Evolutionary conservation across 2,329 filamentous ascomycete genomes (phyloP).

Genomic region (Epichloe sylvatica): DNA sequence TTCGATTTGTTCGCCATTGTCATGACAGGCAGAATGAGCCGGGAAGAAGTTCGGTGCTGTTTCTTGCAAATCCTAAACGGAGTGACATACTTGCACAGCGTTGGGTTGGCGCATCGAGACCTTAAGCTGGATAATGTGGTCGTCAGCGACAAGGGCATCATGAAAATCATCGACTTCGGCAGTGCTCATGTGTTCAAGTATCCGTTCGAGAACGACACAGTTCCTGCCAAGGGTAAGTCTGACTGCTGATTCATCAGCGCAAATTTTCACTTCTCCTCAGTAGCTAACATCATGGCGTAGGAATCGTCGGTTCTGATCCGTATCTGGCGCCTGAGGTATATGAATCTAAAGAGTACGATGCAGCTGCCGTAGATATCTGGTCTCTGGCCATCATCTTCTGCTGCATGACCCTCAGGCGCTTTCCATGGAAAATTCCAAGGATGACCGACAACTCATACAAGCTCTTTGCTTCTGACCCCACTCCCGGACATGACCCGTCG

Average conservation of each 20-base stretch:
- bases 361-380: conserved; percentile 91
- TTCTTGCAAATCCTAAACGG: conserved; percentile 92
- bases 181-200: conserved; percentile 96
- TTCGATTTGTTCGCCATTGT: conserved; percentile 95
- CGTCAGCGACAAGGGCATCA: conserved; percentile 88
- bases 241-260: background rate
- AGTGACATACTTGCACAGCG: conserved; percentile 85
- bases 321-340: conserved; percentile 97
- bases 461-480: conserved; percentile 75
- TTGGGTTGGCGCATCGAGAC: conserved; percentile 89
- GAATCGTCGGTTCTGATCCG: conserved; percentile 71
- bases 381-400: conserved; percentile 97
- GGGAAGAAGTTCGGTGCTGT: conserved; percentile 78
- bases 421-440: conserved; percentile 93
- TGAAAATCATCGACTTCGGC: conserved; percentile 99
- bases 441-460: conserved; percentile 89
- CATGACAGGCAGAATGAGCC: conserved; percentile 95
- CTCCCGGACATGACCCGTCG: conserved; percentile 52
- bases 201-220: conserved; percentile 68
- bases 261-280: background rate
- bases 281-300: conserved; percentile 19
- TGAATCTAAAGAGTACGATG: conserved; percentile 83
- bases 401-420: conserved; percentile 90
- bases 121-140: conserved; percentile 97
- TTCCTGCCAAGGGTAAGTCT: conserved; percentile 24